A percentile compares a stretch with the other conserved stretches of the same genome.
These are phyloP conservation scores for Colletotrichum sp. DNA, from an alignment of 2,329 filamentous ascomycete genomes.

Conservation along the genomic window DNA sequence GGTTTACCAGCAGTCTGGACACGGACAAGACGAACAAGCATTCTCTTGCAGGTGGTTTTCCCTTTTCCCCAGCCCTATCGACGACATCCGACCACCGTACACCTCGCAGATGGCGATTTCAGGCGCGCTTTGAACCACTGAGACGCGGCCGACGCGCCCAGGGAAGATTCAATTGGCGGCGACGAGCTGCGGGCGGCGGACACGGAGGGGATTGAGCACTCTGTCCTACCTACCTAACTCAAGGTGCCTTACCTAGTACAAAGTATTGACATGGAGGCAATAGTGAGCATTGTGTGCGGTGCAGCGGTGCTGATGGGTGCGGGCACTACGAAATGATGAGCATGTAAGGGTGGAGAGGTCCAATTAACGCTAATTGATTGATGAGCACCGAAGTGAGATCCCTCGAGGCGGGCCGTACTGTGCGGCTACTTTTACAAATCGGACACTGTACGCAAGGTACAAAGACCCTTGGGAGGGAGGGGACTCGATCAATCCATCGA, in stretches of 20 bases:
- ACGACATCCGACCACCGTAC: not conserved
- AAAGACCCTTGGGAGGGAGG: not conserved
- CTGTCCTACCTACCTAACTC: not conserved
- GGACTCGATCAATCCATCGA: not conserved
- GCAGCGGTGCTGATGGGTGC: not conserved
- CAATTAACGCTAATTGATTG: constrained; percentile 6
- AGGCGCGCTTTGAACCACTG: not conserved
- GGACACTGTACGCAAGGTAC: not conserved
- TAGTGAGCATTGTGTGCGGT: not conserved
- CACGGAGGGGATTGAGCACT: not conserved
- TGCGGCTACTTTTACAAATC: not conserved
- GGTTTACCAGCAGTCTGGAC: not conserved
- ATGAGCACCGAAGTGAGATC: not conserved
- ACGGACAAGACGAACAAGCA: constrained; percentile 3
- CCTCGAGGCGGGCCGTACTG: not conserved
- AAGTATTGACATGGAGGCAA: not conserved
- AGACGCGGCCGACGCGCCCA: not conserved
- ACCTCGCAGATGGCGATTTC: not conserved
- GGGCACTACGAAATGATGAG: not conserved
- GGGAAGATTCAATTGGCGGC: not conserved
- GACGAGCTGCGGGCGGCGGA: not conserved
- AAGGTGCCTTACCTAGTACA: not conserved
- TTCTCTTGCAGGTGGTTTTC: not conserved
- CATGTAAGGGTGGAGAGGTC: not conserved
- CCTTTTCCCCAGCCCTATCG: not conserved